Evolutionary conservation across 805 yeast genomes (phyloP).

Genomic region (Pichia californica): DNA sequence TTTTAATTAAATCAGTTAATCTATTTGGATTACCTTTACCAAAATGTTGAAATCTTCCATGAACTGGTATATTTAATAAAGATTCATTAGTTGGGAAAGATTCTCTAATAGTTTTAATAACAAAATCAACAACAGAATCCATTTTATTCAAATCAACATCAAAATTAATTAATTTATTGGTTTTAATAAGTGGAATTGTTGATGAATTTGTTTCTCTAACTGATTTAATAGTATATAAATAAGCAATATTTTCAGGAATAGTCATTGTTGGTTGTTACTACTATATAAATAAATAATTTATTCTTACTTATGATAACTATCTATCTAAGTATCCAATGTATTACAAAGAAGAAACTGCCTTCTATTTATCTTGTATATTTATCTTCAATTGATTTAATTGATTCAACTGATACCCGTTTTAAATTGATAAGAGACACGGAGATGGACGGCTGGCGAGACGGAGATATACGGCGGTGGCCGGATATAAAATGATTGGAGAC

Average conservation of each 20-base stretch:
- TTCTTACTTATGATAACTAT: too few species aligned
- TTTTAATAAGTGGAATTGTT: slow-evolving; percentile 36
- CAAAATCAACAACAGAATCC: slow-evolving; percentile 38
- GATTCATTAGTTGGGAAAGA: slow-evolving; percentile 38
- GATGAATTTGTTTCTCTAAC: slow-evolving; percentile 47
- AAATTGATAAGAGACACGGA: too few species aligned
- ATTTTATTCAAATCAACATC: slow-evolving; percentile 39
- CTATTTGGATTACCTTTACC: slow-evolving; percentile 44
- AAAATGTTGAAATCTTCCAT: slow-evolving; percentile 64
- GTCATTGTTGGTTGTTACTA: slow-evolving; percentile 1
- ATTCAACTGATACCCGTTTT: too few species aligned
- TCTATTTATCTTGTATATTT: too few species aligned
- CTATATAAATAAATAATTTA: too few species aligned
- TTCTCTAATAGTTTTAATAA: slow-evolving; percentile 37
- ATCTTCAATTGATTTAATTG: too few species aligned
- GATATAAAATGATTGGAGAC: too few species aligned
- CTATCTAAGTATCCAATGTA: too few species aligned
- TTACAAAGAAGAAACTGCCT: too few species aligned
- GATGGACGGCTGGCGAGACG: too few species aligned
- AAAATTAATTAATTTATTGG: slow-evolving; percentile 35
- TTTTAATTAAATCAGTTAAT: slow-evolving; percentile 35
- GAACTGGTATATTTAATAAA: slow-evolving; percentile 48
- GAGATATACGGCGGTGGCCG: too few species aligned
- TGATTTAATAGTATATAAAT: slow-evolving; percentile 44
- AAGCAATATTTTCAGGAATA: slow-evolving; percentile 18